phyloP scores from a whole-genome alignment of 176 grass and related monocot genomes.

The Musa itinerans region DNA sequence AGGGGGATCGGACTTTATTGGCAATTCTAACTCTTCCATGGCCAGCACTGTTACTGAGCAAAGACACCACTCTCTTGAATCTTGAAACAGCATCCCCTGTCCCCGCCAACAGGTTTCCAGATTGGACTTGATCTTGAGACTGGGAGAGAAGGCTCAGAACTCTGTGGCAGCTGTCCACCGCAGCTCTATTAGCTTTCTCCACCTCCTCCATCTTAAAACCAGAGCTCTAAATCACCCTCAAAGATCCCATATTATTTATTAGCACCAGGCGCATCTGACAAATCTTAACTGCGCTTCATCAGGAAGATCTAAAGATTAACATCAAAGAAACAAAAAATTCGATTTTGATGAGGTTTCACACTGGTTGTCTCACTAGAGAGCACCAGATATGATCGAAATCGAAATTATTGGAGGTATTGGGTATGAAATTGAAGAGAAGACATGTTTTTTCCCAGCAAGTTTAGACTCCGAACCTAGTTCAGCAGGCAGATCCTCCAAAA shows the following conservation, averaged over 20 bases:
- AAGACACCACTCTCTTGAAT: constrained; percentile 63
- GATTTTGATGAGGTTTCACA: not conserved
- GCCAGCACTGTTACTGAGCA: constrained; percentile 38
- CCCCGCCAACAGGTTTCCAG: constrained; percentile 38
- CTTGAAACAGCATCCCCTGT: constrained; percentile 53
- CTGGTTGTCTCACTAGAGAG: not conserved
- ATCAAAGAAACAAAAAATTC: not conserved
- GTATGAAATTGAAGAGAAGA: not conserved
- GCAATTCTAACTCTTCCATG: constrained; percentile 58
- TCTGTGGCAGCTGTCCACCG: constrained; percentile 67
- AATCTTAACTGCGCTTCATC: not conserved
- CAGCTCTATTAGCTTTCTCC: constrained; percentile 65
- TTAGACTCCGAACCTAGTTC: not conserved
- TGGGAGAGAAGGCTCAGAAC: constrained; percentile 53
- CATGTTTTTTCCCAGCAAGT: not conserved
- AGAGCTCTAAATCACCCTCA: not conserved
- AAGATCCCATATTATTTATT: not conserved
- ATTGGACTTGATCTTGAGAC: constrained; percentile 44
- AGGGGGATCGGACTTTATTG: constrained; percentile 24
- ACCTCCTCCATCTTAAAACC: constrained; percentile 51
- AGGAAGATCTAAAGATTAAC: not conserved
- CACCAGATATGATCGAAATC: not conserved
- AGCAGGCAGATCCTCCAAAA: not conserved
- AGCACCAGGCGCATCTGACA: not conserved
- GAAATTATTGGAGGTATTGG: not conserved